Base-by-base conservation (phyloP, 805 yeast genomes). In the Candida nitratophila region DNA sequence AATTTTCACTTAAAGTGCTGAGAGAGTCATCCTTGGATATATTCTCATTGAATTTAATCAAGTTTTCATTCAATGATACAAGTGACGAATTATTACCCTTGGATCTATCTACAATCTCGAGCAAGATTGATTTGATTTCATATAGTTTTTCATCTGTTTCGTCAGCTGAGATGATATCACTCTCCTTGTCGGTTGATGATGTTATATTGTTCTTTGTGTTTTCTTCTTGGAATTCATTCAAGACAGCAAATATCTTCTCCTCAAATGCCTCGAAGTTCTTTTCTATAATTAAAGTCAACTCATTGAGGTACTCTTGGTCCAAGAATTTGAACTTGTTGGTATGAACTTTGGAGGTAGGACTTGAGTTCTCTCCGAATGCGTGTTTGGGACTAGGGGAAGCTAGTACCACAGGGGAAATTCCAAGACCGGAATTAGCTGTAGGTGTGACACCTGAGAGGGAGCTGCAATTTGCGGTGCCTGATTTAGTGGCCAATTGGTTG, bases 291-390 rank as follows among this genome's bases (percentile, higher is more conserved):
- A 15, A 5, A 7, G 33, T 16, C 9, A 41, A 14, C 20, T 41
- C 43, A 29, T 41, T 36, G 12, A 41, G 11, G 20, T 41, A 41
- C n/a, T 41, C 43, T 33, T 41, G 43, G n/a, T 41, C 43, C 16
- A 41, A 22, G 33, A 41, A 41, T 17, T 41, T 41, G 33, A 41
- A 41, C 19, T 34, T 41, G 16, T 41, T 41, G 4, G 35, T 27
- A 16, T 34, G 43, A 15, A 33, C 38, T 37, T 37, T 37, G 3
- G 31, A 17, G 16, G 32, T 26, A 3, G 40, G 33, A 26, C 33
- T 37, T 10, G 17, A n/a, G 15, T 14, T 19, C 11, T 15, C 31
- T 16, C n/a, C n/a, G 11, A 9, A 11, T 6, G 17, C 3, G 11
- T 8, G 21, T 15, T 12, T 24, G 5, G 30, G 22, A 14, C 5